phyloP scores from a whole-genome alignment of 495 filamentous ascomycete species.

The Neurospora sublineolata region DNA sequence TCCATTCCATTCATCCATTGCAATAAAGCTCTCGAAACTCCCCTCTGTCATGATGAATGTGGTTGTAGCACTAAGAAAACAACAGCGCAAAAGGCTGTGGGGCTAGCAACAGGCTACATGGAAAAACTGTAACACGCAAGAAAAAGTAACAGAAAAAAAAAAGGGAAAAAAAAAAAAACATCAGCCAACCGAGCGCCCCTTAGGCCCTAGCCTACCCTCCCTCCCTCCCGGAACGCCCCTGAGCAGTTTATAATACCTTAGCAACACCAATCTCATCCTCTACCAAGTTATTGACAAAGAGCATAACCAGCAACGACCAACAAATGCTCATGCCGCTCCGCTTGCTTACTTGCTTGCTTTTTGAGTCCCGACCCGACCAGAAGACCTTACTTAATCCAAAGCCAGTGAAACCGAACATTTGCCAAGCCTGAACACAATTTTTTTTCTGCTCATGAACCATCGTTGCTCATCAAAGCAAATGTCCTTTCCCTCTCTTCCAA shows the following conservation, averaged over 20 bases:
- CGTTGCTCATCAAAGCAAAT: background rate
- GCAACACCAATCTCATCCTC: background rate
- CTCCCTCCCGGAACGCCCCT: background rate
- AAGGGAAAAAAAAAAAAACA: background rate
- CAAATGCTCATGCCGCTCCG: background rate
- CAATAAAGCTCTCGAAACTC: background rate
- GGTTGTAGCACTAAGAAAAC: background rate
- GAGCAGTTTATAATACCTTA: background rate
- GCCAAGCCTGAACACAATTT: background rate
- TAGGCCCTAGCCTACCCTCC: background rate
- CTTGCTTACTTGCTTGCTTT: background rate
- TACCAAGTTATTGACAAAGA: background rate
- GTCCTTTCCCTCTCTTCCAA: background rate
- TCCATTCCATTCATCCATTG: background rate
- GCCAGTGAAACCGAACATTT: background rate
- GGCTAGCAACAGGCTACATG: background rate
- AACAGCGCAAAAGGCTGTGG: background rate
- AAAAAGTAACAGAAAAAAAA: background rate
- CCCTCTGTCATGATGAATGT: background rate
- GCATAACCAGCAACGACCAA: background rate
- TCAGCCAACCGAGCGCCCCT: background rate
- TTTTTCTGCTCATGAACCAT: background rate
- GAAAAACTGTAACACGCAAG: background rate
- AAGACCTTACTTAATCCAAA: background rate
- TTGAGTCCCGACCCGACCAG: background rate